Conservation (phyloP, 129 eudicot genomes). For the Flaveria brownii region DNA sequence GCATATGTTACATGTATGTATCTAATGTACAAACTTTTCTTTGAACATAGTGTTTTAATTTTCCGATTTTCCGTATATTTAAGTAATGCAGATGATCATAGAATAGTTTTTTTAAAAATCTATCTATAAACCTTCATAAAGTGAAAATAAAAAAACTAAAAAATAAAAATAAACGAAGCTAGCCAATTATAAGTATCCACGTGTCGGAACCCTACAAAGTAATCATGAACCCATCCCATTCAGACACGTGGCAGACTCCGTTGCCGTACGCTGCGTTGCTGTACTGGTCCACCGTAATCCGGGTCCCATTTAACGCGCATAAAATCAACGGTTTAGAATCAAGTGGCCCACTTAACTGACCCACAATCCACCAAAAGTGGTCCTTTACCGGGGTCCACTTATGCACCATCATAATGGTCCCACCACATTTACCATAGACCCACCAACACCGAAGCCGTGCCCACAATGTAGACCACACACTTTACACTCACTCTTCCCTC, state of each 20-base stretch:
- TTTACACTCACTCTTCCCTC: slow-evolving; percentile 32
- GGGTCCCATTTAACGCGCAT: slow-evolving; percentile 22
- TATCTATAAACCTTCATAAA: neutral
- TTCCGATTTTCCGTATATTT: too few species aligned
- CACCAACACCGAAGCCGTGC: slow-evolving; percentile 27
- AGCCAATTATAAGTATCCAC: neutral
- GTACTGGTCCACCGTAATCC: slow-evolving; percentile 22
- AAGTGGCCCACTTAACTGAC: slow-evolving; percentile 24
- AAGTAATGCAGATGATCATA: too few species aligned
- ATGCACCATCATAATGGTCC: slow-evolving; percentile 31
- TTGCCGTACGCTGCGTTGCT: slow-evolving; percentile 12
- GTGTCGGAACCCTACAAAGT: slow-evolving; percentile 37
- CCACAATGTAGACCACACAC: slow-evolving; percentile 33
- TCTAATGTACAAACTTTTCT: too few species aligned
- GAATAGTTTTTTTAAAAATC: too few species aligned
- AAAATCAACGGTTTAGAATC: slow-evolving; percentile 26
- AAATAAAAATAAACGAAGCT: neutral
- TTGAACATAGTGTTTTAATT: too few species aligned
- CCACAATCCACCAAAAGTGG: slow-evolving; percentile 34
- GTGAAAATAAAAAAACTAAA: neutral
- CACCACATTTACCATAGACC: slow-evolving; percentile 28
- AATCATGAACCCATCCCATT: neutral
- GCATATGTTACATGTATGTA: neutral
- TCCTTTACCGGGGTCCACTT: slow-evolving; percentile 25
- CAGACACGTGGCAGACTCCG: slow-evolving; percentile 27